Evolutionary conservation across 2,329 filamentous ascomycete genomes (phyloP).

Genomic region (Lachnellula arida): DNA sequence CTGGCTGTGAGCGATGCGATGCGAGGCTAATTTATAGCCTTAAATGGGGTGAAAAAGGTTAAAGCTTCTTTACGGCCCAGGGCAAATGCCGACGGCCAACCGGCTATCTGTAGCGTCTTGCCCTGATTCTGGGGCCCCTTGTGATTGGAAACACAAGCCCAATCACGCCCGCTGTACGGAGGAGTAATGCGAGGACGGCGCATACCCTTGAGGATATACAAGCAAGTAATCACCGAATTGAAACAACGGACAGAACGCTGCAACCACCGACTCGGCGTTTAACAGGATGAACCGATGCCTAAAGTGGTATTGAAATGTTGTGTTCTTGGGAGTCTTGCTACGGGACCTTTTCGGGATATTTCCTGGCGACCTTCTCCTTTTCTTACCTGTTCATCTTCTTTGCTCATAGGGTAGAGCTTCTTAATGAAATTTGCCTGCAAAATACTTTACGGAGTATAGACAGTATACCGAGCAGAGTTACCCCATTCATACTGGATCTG

Average conservation of each 20-base stretch:
- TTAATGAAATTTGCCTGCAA: not conserved
- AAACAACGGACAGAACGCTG: not conserved
- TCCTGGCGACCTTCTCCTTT: too few species aligned
- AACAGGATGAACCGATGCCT: too few species aligned
- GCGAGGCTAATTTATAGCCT: too few species aligned
- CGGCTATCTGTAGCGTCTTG: not conserved
- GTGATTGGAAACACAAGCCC: not conserved
- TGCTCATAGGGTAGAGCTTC: too few species aligned
- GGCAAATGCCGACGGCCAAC: not conserved
- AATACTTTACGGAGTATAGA: not conserved
- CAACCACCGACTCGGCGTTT: too few species aligned
- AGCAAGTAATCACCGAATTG: conserved; percentile 9
- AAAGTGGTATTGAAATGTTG: not conserved
- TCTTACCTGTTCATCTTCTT: too few species aligned
- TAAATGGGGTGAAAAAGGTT: not conserved
- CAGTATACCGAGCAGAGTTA: not conserved
- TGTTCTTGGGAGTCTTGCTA: not conserved
- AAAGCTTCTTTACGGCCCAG: not conserved
- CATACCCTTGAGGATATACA: not conserved
- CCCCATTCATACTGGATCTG: conserved; percentile 4
- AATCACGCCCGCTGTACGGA: not conserved
- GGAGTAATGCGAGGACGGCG: too few species aligned
- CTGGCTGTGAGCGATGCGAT: not conserved
- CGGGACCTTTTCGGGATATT: too few species aligned
- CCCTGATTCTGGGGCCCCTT: not conserved